These are phyloP conservation scores for Dichomitus squalens DNA, from an alignment of 1,284 basidiomycete genomes.

Conservation along the genomic window DNA sequence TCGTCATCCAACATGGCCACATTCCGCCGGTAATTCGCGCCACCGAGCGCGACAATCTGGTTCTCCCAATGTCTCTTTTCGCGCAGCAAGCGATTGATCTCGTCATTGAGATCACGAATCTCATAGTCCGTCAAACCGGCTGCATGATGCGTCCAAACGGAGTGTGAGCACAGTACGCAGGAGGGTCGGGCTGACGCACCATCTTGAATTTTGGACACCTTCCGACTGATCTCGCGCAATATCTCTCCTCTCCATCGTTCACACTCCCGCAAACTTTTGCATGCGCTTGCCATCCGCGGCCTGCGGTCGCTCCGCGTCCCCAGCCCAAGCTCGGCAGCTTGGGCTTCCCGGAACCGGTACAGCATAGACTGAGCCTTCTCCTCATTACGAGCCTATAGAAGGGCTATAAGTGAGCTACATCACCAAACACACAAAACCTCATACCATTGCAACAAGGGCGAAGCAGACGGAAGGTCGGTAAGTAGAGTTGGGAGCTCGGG, in stretches of 20 bases:
- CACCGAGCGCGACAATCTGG: constrained; percentile 93
- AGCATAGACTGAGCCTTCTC: constrained; percentile 99
- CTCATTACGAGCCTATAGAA: constrained; percentile 86
- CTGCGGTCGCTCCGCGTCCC: constrained; percentile 80
- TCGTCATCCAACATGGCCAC: constrained; percentile 92
- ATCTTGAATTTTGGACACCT: constrained; percentile 98
- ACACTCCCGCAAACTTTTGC: constrained; percentile 90
- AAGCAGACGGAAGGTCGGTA: too few relatives aligned
- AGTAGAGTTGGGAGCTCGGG: too few relatives aligned
- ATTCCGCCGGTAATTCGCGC: constrained; percentile 94
- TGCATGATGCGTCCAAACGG: constrained; percentile 35
- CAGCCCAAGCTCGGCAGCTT: constrained; percentile 93
- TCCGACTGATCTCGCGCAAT: constrained; percentile 90
- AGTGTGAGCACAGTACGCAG: not conserved
- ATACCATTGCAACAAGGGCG: not conserved
- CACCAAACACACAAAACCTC: too few relatives aligned
- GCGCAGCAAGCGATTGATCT: constrained; percentile 94
- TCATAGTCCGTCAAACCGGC: constrained; percentile 95
- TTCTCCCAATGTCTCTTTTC: constrained; percentile 99
- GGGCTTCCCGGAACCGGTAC: constrained; percentile 96
- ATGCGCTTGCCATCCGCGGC: constrained; percentile 88
- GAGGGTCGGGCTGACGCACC: constrained; percentile 50
- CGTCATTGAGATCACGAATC: constrained; percentile 95
- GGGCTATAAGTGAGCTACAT: not conserved
- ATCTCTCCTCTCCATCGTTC: constrained; percentile 97